Conservation (phyloP, 192 early-diverging fungal genomes). For the Coemansia sp. region DNA sequence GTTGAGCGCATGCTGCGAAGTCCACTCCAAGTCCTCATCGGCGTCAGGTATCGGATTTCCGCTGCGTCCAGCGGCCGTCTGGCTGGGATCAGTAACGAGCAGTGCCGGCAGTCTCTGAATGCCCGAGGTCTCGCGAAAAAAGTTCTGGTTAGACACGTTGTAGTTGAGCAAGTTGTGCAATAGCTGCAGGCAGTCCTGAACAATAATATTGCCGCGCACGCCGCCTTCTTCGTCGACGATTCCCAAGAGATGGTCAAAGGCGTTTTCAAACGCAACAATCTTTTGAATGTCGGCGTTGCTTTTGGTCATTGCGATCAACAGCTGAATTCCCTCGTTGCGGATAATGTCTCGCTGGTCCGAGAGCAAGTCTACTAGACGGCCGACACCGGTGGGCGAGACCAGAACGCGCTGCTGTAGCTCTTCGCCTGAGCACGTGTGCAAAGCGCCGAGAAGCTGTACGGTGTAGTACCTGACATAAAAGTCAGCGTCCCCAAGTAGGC, state of each 20-base stretch:
- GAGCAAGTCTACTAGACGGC: constrained; percentile 88
- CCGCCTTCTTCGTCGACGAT: constrained; percentile 91
- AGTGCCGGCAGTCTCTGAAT: constrained; percentile 84
- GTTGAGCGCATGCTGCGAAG: constrained; percentile 86
- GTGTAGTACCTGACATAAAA: constrained; percentile 94
- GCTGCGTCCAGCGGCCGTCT: constrained; percentile 39
- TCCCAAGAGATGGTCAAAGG: constrained; percentile 87
- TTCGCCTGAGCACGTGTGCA: constrained; percentile 58
- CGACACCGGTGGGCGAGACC: constrained; percentile 78
- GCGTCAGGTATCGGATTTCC: constrained; percentile 22
- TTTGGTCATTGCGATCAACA: constrained; percentile 89
- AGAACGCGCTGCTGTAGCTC: constrained; percentile 80
- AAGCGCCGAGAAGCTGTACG: constrained; percentile 77
- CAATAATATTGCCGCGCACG: constrained; percentile 85
- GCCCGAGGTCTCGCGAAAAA: constrained; percentile 95
- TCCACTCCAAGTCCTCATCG: constrained; percentile 57
- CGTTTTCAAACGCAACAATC: constrained; percentile 97
- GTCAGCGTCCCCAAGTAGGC: constrained; percentile 85
- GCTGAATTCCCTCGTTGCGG: constrained; percentile 90
- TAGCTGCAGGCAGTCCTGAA: constrained; percentile 93
- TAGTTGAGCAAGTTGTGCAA: constrained; percentile 90
- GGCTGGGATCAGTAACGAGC: constrained; percentile 59
- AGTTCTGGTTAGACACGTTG: constrained; percentile 98
- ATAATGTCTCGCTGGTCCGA: constrained; percentile 93
- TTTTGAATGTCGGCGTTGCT: constrained; percentile 96